Evolutionary conservation across 176 grass and related monocot species (phyloP).

Genomic region (Musa beccarii): DNA sequence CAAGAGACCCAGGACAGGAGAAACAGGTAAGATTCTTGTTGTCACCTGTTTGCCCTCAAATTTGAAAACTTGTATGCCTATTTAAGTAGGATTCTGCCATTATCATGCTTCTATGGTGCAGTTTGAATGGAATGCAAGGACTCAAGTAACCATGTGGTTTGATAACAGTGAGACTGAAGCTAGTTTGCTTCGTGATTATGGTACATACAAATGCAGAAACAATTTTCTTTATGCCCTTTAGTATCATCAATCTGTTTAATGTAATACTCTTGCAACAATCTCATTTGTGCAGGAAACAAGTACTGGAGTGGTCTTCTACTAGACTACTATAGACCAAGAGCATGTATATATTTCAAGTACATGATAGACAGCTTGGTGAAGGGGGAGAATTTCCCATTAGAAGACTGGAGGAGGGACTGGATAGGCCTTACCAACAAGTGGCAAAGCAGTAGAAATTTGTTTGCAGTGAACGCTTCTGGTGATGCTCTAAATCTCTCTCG

Average conservation of each 20-base stretch:
- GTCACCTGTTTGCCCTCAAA: constrained; percentile 1
- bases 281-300: constrained; percentile 56
- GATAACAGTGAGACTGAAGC: constrained; percentile 68
- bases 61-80: neutral
- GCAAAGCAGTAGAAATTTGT: constrained; percentile 53
- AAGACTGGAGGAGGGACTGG: constrained; percentile 74
- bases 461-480: constrained; percentile 38
- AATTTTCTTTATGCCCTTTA: neutral
- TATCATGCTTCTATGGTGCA: constrained; percentile 28
- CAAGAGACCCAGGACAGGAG: constrained; percentile 40
- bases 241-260: neutral
- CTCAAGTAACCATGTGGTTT: constrained; percentile 91
- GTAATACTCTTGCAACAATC: neutral
- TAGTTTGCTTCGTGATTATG: constrained; percentile 72
- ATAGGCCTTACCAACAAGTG: constrained; percentile 68
- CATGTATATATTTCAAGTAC: constrained; percentile 67
- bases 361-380: constrained; percentile 45
- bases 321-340: constrained; percentile 64
- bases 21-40: constrained; percentile 41
- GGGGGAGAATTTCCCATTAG: constrained; percentile 34
- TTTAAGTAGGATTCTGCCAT: neutral
- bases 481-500: constrained; percentile 45
- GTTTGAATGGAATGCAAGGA: constrained; percentile 95
- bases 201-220: constrained; percentile 10
- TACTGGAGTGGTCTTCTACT: constrained; percentile 74